A percentile compares a stretch with the other conserved stretches of the same genome.
Conservation (phyloP, 1,139 yeast genomes). For the Saccharomycopsis crataegensis region DNA sequence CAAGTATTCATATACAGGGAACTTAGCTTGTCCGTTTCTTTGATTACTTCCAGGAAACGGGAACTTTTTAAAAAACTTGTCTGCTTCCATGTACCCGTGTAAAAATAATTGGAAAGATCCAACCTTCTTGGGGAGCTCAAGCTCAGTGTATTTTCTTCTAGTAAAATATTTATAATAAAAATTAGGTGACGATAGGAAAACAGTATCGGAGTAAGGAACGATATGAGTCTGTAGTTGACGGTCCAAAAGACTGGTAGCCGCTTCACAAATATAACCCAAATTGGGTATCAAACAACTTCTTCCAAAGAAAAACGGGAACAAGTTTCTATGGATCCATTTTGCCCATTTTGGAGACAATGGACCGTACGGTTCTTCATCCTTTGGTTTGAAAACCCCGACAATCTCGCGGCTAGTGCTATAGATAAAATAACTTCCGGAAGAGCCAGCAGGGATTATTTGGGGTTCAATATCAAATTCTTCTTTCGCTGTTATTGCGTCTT, state of each 20-base stretch:
- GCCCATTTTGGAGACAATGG: conserved; percentile 77
- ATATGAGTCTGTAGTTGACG: conserved; percentile 49
- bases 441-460: conserved; percentile 52
- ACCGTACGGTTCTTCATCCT: conserved; percentile 78
- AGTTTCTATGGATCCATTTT: conserved; percentile 69
- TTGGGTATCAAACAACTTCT: conserved; percentile 67
- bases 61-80: conserved; percentile 44
- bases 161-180: conserved; percentile 54
- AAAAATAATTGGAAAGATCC: conserved; percentile 67
- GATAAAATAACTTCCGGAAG: conserved; percentile 67
- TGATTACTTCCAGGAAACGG: conserved; percentile 44
- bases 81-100: conserved; percentile 54
- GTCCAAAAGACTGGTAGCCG: conserved; percentile 63
- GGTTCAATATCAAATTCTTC: conserved; percentile 36
- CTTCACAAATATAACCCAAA: conserved; percentile 65
- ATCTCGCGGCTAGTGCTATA: conserved; percentile 30
- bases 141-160: conserved; percentile 26
- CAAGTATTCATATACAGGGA: neutral
- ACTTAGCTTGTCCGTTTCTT: conserved; percentile 19
- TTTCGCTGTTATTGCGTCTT: conserved; percentile 38
- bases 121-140: conserved; percentile 39
- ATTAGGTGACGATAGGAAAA: conserved; percentile 43
- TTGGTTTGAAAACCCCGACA: conserved; percentile 68
- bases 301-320: conserved; percentile 74
- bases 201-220: conserved; percentile 62